These are phyloP conservation scores for Coemansia sp. DNA, from an alignment of 192 early-diverging fungal genomes.

Conservation along the genomic window DNA sequence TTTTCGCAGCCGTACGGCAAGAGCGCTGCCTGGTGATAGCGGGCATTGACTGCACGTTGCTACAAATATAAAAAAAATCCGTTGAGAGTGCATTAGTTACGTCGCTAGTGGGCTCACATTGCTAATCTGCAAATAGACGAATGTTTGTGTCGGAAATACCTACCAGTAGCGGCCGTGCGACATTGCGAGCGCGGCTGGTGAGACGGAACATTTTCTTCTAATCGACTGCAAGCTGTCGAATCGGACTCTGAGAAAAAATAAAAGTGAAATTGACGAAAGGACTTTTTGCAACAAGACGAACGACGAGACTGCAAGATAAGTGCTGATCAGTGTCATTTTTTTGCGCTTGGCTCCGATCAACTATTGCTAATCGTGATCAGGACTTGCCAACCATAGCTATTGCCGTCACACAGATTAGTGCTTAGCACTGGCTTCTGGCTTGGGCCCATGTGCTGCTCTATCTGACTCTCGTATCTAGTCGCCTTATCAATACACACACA, in stretches of 20 bases:
- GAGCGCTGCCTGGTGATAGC: slow-evolving; percentile 37
- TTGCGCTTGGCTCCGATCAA: not conserved
- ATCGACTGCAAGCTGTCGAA: not conserved
- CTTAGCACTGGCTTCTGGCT: not conserved
- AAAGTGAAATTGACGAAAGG: slow-evolving; percentile 1
- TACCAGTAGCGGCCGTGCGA: slow-evolving; percentile 43
- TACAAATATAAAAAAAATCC: slow-evolving; percentile 10
- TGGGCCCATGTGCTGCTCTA: not conserved
- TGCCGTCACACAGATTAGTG: not conserved
- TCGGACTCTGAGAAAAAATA: not conserved
- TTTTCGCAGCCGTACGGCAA: slow-evolving; percentile 39
- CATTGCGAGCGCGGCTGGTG: slow-evolving; percentile 22
- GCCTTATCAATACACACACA: not conserved
- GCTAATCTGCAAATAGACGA: not conserved
- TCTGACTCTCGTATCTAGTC: not conserved
- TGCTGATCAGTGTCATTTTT: not conserved
- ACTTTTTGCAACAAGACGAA: too few relatives aligned
- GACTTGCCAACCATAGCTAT: not conserved
- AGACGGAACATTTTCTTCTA: slow-evolving; percentile 44
- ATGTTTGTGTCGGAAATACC: slow-evolving; percentile 9
- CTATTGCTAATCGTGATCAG: not conserved
- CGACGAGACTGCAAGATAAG: not conserved
- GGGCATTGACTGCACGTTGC: slow-evolving; percentile 26
- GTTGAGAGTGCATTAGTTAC: not conserved
- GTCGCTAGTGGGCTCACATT: not conserved